Conservation (phyloP, 2,329 filamentous ascomycete genomes). For the Neofusicoccum cordaticola region DNA sequence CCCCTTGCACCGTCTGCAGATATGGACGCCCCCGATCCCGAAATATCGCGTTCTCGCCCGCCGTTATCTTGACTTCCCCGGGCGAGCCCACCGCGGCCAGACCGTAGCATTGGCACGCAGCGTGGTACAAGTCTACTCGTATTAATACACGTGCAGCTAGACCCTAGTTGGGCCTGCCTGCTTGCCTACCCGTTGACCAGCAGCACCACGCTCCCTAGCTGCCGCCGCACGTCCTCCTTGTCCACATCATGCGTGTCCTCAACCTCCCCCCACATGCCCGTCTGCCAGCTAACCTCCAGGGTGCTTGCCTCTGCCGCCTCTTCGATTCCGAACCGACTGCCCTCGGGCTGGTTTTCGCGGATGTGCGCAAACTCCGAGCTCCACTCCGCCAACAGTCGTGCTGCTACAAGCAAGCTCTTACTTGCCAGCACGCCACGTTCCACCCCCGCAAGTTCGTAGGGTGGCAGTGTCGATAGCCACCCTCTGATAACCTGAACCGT, state of each 20-base stretch:
- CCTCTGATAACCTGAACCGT: slow-evolving; percentile 74
- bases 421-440: slow-evolving; percentile 80
- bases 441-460: slow-evolving; percentile 81
- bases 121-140: background rate
- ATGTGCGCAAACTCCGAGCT: slow-evolving; percentile 65
- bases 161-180: background rate
- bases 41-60: background rate
- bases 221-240: slow-evolving; percentile 80
- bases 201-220: slow-evolving; percentile 82
- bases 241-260: slow-evolving; percentile 98
- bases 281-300: slow-evolving; percentile 89
- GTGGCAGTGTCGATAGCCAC: slow-evolving; percentile 70
- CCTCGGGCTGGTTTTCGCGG: slow-evolving; percentile 38
- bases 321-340: slow-evolving; percentile 68
- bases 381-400: slow-evolving; percentile 81
- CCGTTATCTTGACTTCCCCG: too few relatives aligned
- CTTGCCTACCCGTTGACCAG: slow-evolving; percentile 56
- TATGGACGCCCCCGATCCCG: background rate
- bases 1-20: background rate
- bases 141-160: background rate
- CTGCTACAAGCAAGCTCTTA: slow-evolving; percentile 80
- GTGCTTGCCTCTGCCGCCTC: slow-evolving; percentile 76
- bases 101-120: background rate
- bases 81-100: too few relatives aligned
- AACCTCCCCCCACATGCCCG: slow-evolving; percentile 87